phyloP scores from a whole-genome alignment of 345 rosid genomes.

The Orychophragmus violaceus region DNA sequence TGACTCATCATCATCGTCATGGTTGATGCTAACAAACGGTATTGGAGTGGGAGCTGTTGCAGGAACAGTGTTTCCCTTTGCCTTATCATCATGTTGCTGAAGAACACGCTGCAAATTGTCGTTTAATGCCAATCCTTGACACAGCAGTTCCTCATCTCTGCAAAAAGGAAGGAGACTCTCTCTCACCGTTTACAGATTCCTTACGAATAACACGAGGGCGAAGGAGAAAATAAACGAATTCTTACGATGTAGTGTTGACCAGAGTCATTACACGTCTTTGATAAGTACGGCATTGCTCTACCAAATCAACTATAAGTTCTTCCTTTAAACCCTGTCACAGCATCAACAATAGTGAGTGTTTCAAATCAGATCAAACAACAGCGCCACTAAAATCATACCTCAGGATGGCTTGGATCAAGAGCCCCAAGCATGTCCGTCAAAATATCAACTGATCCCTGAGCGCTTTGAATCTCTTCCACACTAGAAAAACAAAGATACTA shows the following conservation, averaged over 20 bases:
- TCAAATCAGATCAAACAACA: neutral
- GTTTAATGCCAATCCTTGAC: neutral
- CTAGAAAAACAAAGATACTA: slow-evolving; percentile 36
- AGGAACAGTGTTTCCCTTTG: neutral
- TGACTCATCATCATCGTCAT: slow-evolving; percentile 66
- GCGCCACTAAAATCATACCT: slow-evolving; percentile 38
- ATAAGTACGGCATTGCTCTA: neutral
- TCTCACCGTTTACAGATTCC: neutral
- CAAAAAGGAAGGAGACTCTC: neutral
- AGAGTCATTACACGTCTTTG: neutral
- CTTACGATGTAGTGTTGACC: neutral
- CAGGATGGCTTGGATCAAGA: slow-evolving; percentile 66
- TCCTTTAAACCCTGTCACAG: neutral
- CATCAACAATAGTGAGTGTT: neutral
- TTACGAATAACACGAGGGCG: too few relatives aligned
- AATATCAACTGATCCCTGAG: slow-evolving; percentile 62
- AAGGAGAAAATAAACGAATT: neutral
- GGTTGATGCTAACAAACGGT: slow-evolving; percentile 42
- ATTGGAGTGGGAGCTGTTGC: slow-evolving; percentile 45
- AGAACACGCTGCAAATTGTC: neutral
- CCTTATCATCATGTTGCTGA: neutral
- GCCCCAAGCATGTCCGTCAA: slow-evolving; percentile 82
- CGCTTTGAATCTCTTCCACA: slow-evolving; percentile 66
- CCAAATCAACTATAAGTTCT: neutral
- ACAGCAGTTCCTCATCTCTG: neutral